Conservation (phyloP, 768 basidiomycete genomes). For the Lactarius indigo region DNA sequence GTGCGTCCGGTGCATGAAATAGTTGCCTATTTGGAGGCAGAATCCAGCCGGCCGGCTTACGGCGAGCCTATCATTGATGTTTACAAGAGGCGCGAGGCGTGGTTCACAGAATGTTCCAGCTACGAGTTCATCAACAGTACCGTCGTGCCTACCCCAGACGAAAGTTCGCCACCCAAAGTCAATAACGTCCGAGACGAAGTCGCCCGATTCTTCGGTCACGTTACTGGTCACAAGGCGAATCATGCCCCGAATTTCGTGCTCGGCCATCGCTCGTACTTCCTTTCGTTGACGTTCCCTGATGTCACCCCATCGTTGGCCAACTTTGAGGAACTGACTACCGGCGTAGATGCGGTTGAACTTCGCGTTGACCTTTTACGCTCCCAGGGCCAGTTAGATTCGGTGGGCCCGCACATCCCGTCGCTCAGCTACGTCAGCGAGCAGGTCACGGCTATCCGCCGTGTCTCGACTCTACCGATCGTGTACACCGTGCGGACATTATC, state of each 20-base stretch:
- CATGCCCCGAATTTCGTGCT: constrained; percentile 48
- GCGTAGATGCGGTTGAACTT: constrained; percentile 91
- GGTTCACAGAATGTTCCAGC: constrained; percentile 79
- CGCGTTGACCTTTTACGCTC: constrained; percentile 83
- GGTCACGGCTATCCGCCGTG: constrained; percentile 70
- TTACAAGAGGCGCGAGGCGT: constrained; percentile 76
- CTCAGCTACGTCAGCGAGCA: constrained; percentile 74
- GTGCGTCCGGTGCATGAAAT: constrained; percentile 78
- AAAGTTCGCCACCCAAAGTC: constrained; percentile 23
- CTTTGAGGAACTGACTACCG: constrained; percentile 71
- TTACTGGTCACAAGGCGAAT: constrained; percentile 71
- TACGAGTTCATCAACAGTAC: constrained; percentile 83
- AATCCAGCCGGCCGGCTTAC: constrained; percentile 80
- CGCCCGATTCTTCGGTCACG: constrained; percentile 82
- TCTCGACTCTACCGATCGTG: constrained; percentile 79
- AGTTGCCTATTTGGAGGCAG: constrained; percentile 71
- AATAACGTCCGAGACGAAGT: constrained; percentile 57
- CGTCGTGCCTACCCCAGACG: constrained; percentile 28
- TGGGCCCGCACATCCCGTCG: constrained; percentile 58
- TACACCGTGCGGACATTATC: constrained; percentile 85
- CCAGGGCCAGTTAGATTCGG: constrained; percentile 42
- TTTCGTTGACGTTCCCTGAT: constrained; percentile 90
- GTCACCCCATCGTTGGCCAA: constrained; percentile 61
- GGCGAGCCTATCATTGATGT: constrained; percentile 86
- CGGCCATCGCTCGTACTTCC: constrained; percentile 80